phyloP scores from a whole-genome alignment of 2,329 filamentous ascomycete species.

The Botrytis pseudocinerea region DNA sequence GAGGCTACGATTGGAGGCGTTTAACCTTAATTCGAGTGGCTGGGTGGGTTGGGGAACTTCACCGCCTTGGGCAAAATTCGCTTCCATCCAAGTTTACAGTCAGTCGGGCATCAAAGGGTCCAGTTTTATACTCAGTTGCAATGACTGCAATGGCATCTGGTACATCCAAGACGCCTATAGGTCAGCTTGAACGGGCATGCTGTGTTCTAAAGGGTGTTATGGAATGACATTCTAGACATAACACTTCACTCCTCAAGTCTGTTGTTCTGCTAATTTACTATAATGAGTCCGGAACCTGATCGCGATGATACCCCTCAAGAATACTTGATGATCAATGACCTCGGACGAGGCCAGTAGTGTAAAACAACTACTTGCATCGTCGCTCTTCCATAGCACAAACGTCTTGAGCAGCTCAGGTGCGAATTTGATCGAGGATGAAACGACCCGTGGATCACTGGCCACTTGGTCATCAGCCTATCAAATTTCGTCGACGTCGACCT shows the following conservation, averaged over 20 bases:
- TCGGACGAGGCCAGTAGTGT: no score
- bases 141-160: not conserved
- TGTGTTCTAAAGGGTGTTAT: not conserved
- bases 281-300: not conserved
- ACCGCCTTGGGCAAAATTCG: slow-evolving; percentile 10
- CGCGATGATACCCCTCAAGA: no score
- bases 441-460: no score
- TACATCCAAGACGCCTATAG: not conserved
- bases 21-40: slow-evolving; percentile 3
- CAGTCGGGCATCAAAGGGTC: not conserved
- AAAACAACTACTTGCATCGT: no score
- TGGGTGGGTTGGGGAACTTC: not conserved
- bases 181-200: not conserved
- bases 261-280: no score
- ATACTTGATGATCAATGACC: no score
- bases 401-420: no score
- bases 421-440: no score
- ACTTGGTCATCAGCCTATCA: not conserved
- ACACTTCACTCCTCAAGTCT: not conserved
- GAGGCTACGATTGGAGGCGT: not conserved
- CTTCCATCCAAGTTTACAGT: not conserved
- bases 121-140: not conserved
- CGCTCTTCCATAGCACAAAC: no score
- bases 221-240: not conserved
- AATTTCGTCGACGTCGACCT: not conserved